Evolutionary conservation across 805 yeast genomes (phyloP), one percentile per base, ranked within the genome.

Genomic region (Yarrowia alimentaria): DNA sequence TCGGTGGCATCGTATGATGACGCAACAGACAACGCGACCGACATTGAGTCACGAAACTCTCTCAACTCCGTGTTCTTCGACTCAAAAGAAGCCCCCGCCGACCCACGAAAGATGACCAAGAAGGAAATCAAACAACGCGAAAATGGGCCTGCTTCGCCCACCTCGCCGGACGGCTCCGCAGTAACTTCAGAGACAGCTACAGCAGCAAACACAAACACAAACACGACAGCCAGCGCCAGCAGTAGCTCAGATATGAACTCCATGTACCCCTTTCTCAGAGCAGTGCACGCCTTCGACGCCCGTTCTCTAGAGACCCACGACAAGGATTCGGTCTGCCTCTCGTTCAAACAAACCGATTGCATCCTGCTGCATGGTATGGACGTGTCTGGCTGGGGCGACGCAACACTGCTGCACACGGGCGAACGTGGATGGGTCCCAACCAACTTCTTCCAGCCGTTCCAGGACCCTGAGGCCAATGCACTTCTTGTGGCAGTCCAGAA

Each of bases 321-420:
- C 14, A 40, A 40, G 25, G 47, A 40, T 29, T 40, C 47, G 9
- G 47, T 40, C 17, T 40, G 47, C 17, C 59, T 68, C 21, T 55
- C 65, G 18, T 68, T 70, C 54, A 58, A 56, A 12, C 63, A 61
- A 28, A 62, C 64, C 16, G 74, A 70, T 42, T 55, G 69, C 22
- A 64, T 66, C 7, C 57, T 64, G 33, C 59, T 69, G 21, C 72
- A 69, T 53, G 58, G 64, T 13, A 58, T 66, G n/a, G 73, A 70
- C 53, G 47, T 63, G n/a, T 60, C 70, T 3, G 75, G 74, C 43
- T 70, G 75, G 75, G 71, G 68, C 19, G 73, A 70, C 51, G 73
- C 70, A 8, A 66, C 73, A 5, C 54, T 66, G 31, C 61, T 68
- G 16, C 52, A 60, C 19, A 55, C 67, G 3, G 68, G 67, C 48